Evolutionary conservation across 148 eudicot genomes (phyloP), one percentile per base, ranked within the genome.

Genomic region (Camellia lanceoleosa): DNA sequence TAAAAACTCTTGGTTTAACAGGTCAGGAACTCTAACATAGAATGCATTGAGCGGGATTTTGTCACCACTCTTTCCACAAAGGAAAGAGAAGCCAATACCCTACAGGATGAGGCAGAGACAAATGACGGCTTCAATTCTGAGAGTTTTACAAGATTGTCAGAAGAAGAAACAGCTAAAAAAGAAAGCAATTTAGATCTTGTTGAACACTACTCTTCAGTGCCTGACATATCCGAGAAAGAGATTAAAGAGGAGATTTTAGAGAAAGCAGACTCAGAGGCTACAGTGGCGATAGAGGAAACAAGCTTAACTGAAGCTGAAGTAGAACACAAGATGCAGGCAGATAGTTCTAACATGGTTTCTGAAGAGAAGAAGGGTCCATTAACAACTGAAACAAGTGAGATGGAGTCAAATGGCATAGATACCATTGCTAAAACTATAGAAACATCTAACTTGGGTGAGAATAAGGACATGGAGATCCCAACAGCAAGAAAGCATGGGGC

Each of bases 31-130:
- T 69, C 64, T 8, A 47, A 46, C 46, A 71, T 10, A 7, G 38
- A 71, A 70, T n/a, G 67, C 59, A 69, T 6, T 11, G 75, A 79
- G 75, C 41, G 12, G 68, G 60, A 43, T 14, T 49, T 71, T 61
- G 41, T 51, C 14, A 43, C 81, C 55, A 44, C 74, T n/a, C 8
- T 19, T 42, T 43, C 75, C 9, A 7, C 12, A 7, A 18, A n/a
- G 65, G 68, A 68, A 59, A 59, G 44, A 61, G 59, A 0, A 46
- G 18, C 8, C 67, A 59, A 42, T 16, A 66, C 60, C 41, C 54
- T 59, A 58, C 18, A 74, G 66, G 67, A 59, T 18, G 66, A 74
- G 66, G 78, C 51, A 74, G 66, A 70, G 56, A 67, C 59, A 69
- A 79, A 20, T 6, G 43, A 59, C 20, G 55, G 10, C 43, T 59